Conservation (phyloP, 768 basidiomycete genomes). For the Dacryopinax primogenitus region DNA sequence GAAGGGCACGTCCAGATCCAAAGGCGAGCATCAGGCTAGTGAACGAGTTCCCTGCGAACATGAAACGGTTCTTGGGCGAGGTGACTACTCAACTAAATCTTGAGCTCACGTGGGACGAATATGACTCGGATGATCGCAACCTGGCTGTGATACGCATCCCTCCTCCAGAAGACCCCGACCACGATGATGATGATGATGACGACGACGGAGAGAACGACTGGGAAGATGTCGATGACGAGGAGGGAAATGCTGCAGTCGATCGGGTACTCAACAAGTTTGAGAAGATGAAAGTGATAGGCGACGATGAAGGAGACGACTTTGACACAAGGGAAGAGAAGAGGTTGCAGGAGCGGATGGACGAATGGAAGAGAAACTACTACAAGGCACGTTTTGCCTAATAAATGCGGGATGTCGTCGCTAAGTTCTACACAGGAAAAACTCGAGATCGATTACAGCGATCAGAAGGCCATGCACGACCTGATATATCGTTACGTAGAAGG, state of each 20-base stretch:
- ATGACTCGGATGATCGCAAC: conserved; percentile 68
- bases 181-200: conserved; percentile 21
- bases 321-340: conserved; percentile 65
- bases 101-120: conserved; percentile 82
- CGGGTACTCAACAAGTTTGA: conserved; percentile 80
- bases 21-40: conserved; percentile 45
- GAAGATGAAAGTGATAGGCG: conserved; percentile 62
- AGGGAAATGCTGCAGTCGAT: conserved; percentile 58
- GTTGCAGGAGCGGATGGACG: conserved; percentile 70
- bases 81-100: conserved; percentile 70
- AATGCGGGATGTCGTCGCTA: conserved; percentile 12
- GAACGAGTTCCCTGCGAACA: conserved; percentile 67
- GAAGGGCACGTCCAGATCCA: conserved; percentile 27
- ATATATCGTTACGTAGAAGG: conserved; percentile 81
- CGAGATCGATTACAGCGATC: conserved; percentile 58
- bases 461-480: conserved; percentile 52
- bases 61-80: conserved; percentile 63
- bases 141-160: conserved; percentile 58
- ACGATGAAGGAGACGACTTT: conserved; percentile 46
- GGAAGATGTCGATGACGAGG: conserved; percentile 52
- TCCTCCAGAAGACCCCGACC: conserved; percentile 26
- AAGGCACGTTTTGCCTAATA: conserved; percentile 37
- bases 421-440: conserved; percentile 57
- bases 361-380: conserved; percentile 89
- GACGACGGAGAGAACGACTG: conserved; percentile 27